Evolutionary conservation across 1,139 yeast species (phyloP).

Genomic region (Taphrina pruni): DNA sequence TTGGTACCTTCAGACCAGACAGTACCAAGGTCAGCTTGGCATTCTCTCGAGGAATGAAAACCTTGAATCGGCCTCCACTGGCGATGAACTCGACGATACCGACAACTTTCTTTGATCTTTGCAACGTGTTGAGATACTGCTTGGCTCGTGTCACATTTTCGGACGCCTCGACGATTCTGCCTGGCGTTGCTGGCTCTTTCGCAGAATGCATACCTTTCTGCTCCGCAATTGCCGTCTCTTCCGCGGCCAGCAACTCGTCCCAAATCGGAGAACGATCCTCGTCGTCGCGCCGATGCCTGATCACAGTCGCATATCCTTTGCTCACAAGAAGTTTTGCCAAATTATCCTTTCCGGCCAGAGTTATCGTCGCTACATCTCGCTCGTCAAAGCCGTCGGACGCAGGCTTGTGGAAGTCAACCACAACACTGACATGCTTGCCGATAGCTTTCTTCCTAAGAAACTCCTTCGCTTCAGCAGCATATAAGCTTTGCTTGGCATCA

Average conservation of each 20-base stretch:
- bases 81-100: constrained; percentile 76
- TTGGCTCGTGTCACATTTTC: constrained; percentile 74
- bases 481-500: constrained; percentile 65
- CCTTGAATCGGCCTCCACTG: constrained; percentile 69
- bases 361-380: constrained; percentile 67
- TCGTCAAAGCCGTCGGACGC: constrained; percentile 69
- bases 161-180: constrained; percentile 77
- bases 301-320: constrained; percentile 76
- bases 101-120: constrained; percentile 67
- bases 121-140: constrained; percentile 72
- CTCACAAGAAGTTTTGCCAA: constrained; percentile 52
- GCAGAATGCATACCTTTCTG: constrained; percentile 69
- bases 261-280: constrained; percentile 75
- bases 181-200: constrained; percentile 63
- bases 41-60: constrained; percentile 69
- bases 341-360: constrained; percentile 55
- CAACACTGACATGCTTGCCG: constrained; percentile 69
- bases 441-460: constrained; percentile 70
- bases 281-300: constrained; percentile 76
- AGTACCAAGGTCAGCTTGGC: constrained; percentile 71
- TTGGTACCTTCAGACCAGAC: constrained; percentile 67
- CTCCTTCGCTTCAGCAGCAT: constrained; percentile 71
- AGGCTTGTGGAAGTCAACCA: constrained; percentile 70
- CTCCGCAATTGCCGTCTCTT: constrained; percentile 62
- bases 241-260: constrained; percentile 77